Evolutionary conservation across 371 early-diverging fungal genomes (phyloP).

Genomic region (Actinomortierella ambigua): DNA sequence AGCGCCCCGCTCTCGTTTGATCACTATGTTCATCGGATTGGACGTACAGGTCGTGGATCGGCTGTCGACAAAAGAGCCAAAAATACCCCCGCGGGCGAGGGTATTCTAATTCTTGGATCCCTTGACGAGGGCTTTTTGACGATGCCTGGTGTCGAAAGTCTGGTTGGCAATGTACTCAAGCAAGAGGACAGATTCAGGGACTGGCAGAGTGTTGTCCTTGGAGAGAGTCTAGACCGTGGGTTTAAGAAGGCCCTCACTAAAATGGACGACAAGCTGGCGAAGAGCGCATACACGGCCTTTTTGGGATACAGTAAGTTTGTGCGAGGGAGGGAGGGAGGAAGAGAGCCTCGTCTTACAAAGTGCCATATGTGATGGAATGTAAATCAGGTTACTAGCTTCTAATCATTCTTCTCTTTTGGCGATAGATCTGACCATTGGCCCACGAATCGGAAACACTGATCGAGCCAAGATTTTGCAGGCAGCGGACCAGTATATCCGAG

Average conservation of each 20-base stretch:
- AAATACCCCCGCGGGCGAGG: constrained; percentile 10
- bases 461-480: constrained; percentile 25
- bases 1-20: constrained; percentile 91
- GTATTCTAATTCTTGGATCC: constrained; percentile 37
- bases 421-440: constrained; percentile 48
- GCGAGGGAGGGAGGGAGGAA: too few species aligned
- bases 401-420: constrained; percentile 16
- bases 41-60: constrained; percentile 96
- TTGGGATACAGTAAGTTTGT: constrained; percentile 42
- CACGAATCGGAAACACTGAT: constrained; percentile 26
- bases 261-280: constrained; percentile 39
- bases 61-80: constrained; percentile 82
- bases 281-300: constrained; percentile 43
- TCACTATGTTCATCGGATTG: constrained; percentile 97
- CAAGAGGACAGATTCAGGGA: constrained; percentile 31
- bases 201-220: constrained; percentile 44
- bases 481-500: constrained; percentile 30
- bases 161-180: constrained; percentile 40
- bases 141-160: constrained; percentile 29
- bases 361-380: too few species aligned
- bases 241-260: constrained; percentile 31
- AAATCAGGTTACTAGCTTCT: too few species aligned
- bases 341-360: not conserved
- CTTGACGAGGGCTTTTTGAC: constrained; percentile 42
- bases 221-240: constrained; percentile 41